Evolutionary conservation across 2,329 filamentous ascomycete species (phyloP), one percentile per base, ranked within the genome.

Genomic region (Exophiala phaeomuriformis): DNA sequence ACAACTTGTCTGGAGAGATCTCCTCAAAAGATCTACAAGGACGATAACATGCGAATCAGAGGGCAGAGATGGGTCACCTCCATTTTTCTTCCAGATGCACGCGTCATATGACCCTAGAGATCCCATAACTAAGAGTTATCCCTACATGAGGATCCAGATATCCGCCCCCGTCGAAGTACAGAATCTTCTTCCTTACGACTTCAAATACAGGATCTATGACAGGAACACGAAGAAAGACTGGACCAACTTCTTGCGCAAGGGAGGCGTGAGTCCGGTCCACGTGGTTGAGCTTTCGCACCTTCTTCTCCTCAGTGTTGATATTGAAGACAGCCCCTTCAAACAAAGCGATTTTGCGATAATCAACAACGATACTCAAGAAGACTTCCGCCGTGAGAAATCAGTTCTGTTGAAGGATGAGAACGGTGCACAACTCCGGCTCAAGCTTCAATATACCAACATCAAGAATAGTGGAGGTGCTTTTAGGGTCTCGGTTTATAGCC

Each of bases 191-290:
- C 93, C 93, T 0, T 97, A 93, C 66, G 93, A 98, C 70, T 98
- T 98, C 81, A 97, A 98, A 71, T 98, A 98, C 69, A 84, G 91
- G 51, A 97, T 98, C 51, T 98, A 97, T 66, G 93, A 98, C 74
- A 96, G 94, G 74, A 94, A 95, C 68, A 96, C 90, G 0, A 94
- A 91, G 76, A 95, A 94, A 68, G 93, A 98, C 68, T 98, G 93
- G 93, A 94, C 89, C 3, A 98, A 98, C 68, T 98, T 98, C 72
- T 74, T 98, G 44, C 83, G 93, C 53, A 97, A 96, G 70, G 93
- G 94, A 29, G 94, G 94, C 9, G 85, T 97, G 52, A 98, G 93
- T 67, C 94, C 94, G 0, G 90, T 98, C 0, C 93, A 98, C 67
- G 90, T 97, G 6, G 91, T 97, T 12, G 91, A 98, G 70, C 77